Conservation (phyloP, 2,329 filamentous ascomycete species). For the Calonectria pseudoturangicola region DNA sequence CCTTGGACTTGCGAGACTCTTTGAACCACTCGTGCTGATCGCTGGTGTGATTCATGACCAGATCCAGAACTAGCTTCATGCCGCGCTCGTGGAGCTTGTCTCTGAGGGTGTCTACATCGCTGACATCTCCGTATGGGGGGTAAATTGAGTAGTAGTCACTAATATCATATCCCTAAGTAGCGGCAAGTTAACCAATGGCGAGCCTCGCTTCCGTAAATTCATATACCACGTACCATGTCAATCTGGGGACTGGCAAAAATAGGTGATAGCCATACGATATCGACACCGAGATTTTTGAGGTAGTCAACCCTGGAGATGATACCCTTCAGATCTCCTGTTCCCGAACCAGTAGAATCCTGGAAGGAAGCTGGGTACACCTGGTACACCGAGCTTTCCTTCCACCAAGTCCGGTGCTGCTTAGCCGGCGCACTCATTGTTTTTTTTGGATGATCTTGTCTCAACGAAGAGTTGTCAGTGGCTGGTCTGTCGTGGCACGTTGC, state of each 20-base stretch:
- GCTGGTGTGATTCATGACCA: slow-evolving; percentile 84
- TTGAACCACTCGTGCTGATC: slow-evolving; percentile 76
- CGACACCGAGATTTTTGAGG: slow-evolving; percentile 72
- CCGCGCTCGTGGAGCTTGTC: slow-evolving; percentile 75
- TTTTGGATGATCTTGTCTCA: slow-evolving; percentile 24
- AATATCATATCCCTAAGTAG: slow-evolving; percentile 77
- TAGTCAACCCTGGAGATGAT: slow-evolving; percentile 75
- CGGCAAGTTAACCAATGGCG: background rate
- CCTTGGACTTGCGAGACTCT: slow-evolving; percentile 71
- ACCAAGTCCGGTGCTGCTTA: slow-evolving; percentile 66
- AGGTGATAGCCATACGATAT: slow-evolving; percentile 74
- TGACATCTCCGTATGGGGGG: slow-evolving; percentile 79
- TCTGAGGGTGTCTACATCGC: slow-evolving; percentile 79
- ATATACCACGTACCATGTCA: slow-evolving; percentile 78
- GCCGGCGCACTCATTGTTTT: slow-evolving; percentile 50
- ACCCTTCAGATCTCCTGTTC: slow-evolving; percentile 74
- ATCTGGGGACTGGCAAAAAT: slow-evolving; percentile 73
- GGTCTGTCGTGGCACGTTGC: slow-evolving; percentile 34
- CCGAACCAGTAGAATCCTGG: slow-evolving; percentile 74
- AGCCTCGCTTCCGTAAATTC: slow-evolving; percentile 65
- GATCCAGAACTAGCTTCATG: slow-evolving; percentile 82
- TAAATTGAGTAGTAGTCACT: slow-evolving; percentile 81
- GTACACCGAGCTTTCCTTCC: slow-evolving; percentile 77
- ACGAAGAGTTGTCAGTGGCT: slow-evolving; percentile 14
- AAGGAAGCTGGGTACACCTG: slow-evolving; percentile 79